These are phyloP conservation scores for Cladosporium velox DNA, from an alignment of 2,329 filamentous ascomycete species.

Conservation along the genomic window DNA sequence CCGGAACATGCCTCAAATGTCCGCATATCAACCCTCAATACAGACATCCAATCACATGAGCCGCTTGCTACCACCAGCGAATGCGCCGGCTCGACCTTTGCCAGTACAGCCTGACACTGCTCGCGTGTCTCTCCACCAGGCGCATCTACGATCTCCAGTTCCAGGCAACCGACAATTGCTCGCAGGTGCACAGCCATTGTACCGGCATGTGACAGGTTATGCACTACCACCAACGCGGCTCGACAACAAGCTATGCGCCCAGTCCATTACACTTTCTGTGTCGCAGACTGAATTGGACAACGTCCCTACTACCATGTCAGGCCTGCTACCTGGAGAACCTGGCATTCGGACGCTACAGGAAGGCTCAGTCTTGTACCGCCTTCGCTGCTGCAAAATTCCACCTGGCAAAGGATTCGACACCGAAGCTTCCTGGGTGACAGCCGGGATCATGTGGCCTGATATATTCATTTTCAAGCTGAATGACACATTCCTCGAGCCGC, in stretches of 20 bases:
- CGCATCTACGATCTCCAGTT: constrained; percentile 57
- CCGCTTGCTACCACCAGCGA: constrained; percentile 25
- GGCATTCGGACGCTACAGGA: constrained; percentile 43
- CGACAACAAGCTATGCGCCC: constrained; percentile 2
- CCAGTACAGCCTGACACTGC: constrained; percentile 49
- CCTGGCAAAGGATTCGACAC: constrained; percentile 34
- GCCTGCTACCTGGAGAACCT: constrained; percentile 1
- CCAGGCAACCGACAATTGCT: constrained; percentile 32
- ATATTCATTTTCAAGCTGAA: constrained; percentile 72
- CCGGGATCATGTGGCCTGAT: constrained; percentile 70
- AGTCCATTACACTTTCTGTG: not conserved
- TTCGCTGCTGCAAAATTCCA: constrained; percentile 63
- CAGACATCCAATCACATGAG: not conserved
- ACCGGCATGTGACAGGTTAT: constrained; percentile 60
- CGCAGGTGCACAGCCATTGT: constrained; percentile 41
- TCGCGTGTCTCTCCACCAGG: constrained; percentile 59
- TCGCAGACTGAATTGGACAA: constrained; percentile 10
- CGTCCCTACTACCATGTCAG: not conserved
- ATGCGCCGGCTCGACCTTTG: constrained; percentile 35
- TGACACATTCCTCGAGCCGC: constrained; percentile 52
- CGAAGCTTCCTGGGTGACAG: constrained; percentile 61
- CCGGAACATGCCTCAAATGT: not conserved
- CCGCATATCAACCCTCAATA: not conserved
- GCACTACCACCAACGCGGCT: constrained; percentile 49
- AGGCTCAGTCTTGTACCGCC: constrained; percentile 63